A percentile compares a stretch with the other conserved stretches of the same genome.
phyloP scores from a whole-genome alignment of 345 rosid genomes.

The Bruguiera gymnorhiza region DNA sequence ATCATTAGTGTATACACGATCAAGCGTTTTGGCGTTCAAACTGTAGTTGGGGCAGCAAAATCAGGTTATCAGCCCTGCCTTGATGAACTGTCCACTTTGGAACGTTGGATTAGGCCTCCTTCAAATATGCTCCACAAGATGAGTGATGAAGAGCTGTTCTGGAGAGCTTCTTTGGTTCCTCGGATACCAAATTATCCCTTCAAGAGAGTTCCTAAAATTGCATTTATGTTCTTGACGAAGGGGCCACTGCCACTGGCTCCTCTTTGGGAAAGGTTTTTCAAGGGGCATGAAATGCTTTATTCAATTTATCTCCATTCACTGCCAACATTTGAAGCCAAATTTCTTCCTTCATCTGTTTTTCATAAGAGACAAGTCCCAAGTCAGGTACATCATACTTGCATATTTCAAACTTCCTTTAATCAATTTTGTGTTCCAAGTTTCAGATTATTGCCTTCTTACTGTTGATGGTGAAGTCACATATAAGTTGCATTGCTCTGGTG shows the following conservation, averaged over 20 bases:
- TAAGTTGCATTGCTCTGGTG: not conserved
- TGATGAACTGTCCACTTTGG: conserved; percentile 38
- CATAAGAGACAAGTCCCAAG: conserved; percentile 79
- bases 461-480: not conserved
- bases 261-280: conserved; percentile 91
- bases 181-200: conserved; percentile 63
- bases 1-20: conserved; percentile 63
- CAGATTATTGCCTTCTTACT: not conserved
- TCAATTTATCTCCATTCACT: conserved; percentile 78
- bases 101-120: conserved; percentile 62
- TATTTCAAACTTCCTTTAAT: not conserved
- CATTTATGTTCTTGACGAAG: conserved; percentile 92
- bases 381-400: conserved; percentile 42
- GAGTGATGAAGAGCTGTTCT: conserved; percentile 72
- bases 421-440: not conserved
- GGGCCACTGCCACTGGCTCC: conserved; percentile 86
- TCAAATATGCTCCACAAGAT: conserved; percentile 56
- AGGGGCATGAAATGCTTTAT: conserved; percentile 69
- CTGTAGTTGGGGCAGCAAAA: conserved; percentile 41
- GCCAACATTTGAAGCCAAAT: conserved; percentile 60
- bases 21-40: conserved; percentile 54
- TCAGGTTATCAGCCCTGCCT: conserved; percentile 49
- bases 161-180: conserved; percentile 87
- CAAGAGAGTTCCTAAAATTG: conserved; percentile 73
- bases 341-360: conserved; percentile 60